Evolutionary conservation across 352 stramenopile species (phyloP), one percentile per base, ranked within the genome.

Genomic region (Pythium plurisporium): DNA sequence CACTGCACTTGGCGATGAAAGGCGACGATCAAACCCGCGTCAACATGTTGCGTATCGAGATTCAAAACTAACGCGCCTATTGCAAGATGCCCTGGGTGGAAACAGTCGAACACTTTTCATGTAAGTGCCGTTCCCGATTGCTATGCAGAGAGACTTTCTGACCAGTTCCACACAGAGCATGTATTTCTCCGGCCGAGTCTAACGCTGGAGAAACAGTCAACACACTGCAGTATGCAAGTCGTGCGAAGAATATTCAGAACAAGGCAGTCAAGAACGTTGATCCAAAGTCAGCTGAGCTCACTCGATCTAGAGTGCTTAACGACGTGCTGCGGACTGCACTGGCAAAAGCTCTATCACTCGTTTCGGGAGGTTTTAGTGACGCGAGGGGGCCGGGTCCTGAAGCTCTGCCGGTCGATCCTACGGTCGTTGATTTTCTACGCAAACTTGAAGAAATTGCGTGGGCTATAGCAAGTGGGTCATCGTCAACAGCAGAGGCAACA

Each of bases 261-360:
- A 95, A 95, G 56, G 86, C 86, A 4, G 73, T 95, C 23, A 95
- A 95, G 48, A 95, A 95, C 38, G 79, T 95, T 29, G 84, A 95
- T 66, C 79, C 70, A n/a, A 70, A 78, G 12, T 90, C 84, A 12
- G 81, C 77, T 0, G 82, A 95, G 49, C 47, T 95, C 0, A 57
- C 82, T 19, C 73, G 66, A n/a, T 53, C 91, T 29, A 86, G 87
- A 46, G 76, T 82, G 0, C 76, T 90, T 19, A 87, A 89, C 37
- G 61, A 76, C 5, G 40, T 95, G 14, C 52, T 95, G 2, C 77
- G 76, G 10, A 75, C 74, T 41, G 86, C 92, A 33, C 55, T 94
- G 3, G 60, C 92, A 15, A 90, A 82, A 48, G 69, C 74, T 23
- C 69, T 76, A 0, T 77, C 86, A 23, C 37, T 77, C 7, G 42